phyloP scores from a whole-genome alignment of 2,329 filamentous ascomycete genomes.

The Lasiodiplodia sp. region DNA sequence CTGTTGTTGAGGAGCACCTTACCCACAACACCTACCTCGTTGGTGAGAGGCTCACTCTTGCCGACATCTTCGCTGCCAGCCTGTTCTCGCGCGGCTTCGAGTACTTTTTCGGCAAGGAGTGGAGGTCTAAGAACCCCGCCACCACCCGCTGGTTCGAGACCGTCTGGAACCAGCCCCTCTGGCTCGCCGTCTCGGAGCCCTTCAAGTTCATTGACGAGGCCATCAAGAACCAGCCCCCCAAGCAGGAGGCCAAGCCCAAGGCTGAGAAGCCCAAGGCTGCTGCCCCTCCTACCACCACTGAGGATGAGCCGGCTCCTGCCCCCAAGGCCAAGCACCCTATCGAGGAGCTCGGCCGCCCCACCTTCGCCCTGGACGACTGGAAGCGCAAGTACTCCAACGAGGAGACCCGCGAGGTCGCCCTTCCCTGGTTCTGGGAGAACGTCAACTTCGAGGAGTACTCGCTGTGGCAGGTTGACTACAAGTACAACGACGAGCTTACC shows the following conservation, averaged over 20 bases:
- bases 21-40: constrained; percentile 95
- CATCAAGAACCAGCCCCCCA: constrained; percentile 76
- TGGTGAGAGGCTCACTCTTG: constrained; percentile 95
- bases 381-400: constrained; percentile 99
- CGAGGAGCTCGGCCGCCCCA: constrained; percentile 80
- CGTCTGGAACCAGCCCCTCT: constrained; percentile 90
- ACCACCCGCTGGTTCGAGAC: constrained; percentile 94
- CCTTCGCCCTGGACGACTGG: constrained; percentile 91
- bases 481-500: constrained; percentile 98
- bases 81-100: constrained; percentile 88
- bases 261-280: constrained; percentile 67
- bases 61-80: constrained; percentile 84
- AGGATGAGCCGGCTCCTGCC: constrained; percentile 65
- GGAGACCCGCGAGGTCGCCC: constrained; percentile 78
- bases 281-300: constrained; percentile 63
- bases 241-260: constrained; percentile 71
- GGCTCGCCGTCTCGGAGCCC: constrained; percentile 78
- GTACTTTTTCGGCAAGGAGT: constrained; percentile 92
- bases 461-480: constrained; percentile 93
- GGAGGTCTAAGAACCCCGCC: constrained; percentile 83
- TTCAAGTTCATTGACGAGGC: constrained; percentile 82
- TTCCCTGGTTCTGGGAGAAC: constrained; percentile 99
- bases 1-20: constrained; percentile 85
- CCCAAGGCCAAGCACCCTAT: constrained; percentile 98
- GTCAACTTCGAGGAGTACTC: constrained; percentile 95